phyloP scores from a whole-genome alignment of 1,139 yeast species.

The Taphrina wiesneri region DNA sequence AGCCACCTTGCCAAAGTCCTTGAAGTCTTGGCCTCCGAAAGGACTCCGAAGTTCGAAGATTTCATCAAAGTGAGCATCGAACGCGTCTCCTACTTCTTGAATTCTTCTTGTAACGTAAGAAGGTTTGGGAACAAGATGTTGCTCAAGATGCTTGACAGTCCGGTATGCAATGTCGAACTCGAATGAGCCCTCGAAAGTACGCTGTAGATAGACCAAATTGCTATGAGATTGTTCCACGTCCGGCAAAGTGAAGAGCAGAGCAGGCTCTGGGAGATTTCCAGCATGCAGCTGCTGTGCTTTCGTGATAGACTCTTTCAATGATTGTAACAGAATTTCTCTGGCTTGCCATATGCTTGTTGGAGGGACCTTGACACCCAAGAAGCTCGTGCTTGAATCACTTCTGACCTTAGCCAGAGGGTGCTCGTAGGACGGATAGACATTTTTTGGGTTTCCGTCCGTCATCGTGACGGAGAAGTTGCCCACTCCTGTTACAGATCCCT shows the following conservation, averaged over 20 bases:
- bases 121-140: not conserved
- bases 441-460: constrained; percentile 43
- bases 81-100: constrained; percentile 40
- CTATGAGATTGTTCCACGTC: constrained; percentile 67
- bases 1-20: constrained; percentile 69
- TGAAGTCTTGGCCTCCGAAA: constrained; percentile 53
- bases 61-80: constrained; percentile 59
- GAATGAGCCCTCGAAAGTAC: constrained; percentile 69
- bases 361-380: constrained; percentile 64
- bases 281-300: constrained; percentile 51
- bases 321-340: constrained; percentile 67
- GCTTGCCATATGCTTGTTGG: constrained; percentile 77
- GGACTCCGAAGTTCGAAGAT: constrained; percentile 62
- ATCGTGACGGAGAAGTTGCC: constrained; percentile 46
- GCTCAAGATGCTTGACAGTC: constrained; percentile 40
- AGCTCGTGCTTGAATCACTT: constrained; percentile 58
- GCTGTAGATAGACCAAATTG: constrained; percentile 76
- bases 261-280: constrained; percentile 46
- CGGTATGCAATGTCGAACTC: constrained; percentile 68
- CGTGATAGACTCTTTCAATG: constrained; percentile 67
- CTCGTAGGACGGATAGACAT: constrained; percentile 43
- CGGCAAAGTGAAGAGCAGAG: constrained; percentile 55
- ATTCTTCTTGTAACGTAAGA: constrained; percentile 39
- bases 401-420: constrained; percentile 44
- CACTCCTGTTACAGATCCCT: constrained; percentile 46